Evolutionary conservation across 2,329 filamentous ascomycete species (phyloP), one percentile per base, ranked within the genome.

Genomic region (Ceratocystis papillata): DNA sequence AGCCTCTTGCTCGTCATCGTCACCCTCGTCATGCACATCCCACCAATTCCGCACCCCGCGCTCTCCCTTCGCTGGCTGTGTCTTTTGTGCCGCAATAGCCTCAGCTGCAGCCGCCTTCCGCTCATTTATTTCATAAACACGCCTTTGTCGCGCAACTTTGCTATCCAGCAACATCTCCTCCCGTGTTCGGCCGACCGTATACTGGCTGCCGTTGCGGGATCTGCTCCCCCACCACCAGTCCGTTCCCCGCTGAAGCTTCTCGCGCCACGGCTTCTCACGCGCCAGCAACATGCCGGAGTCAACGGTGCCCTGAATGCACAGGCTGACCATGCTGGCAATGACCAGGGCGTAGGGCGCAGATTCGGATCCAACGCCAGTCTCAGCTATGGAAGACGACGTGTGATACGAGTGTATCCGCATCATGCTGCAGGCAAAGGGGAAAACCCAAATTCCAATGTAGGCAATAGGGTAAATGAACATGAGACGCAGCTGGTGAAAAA

Each of bases 391-490:
- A 5, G 65, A 63, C 10, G 60, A 53, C 5, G 67, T 63, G 1
- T 67, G 41, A 2, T 67, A 64, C 65, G 74, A 72, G 69, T 79
- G 77, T 74, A 85, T 88, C 64, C 79, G 79, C 62, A 85, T 74
- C 62, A 84, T 78, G 72, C 91, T 86, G 1, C 79, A 79, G 1
- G 86, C 76, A 70, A 91, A 89, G 0, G 89, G 88, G 6, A 88
- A 75, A 2, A 87, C 75, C 89, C 89, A 93, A 69, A 89, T 83
- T 3, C 83, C 74, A 22, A 88, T 79, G 74, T 93, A 92, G 3
- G 88, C 81, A 20, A 87, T 73, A 0, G 89, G 89, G 73, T 93
- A 93, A 61, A 90, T 83, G 74, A 92, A 90, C 20, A 91, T 79
- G 37, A 87, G 81, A 41, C 86, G 82, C 1, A 91, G 79, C 71